A percentile compares a stretch with the other conserved stretches of the same genome.
phyloP scores from a whole-genome alignment of 2,329 filamentous ascomycete species.

The Cordyceps tenuipes region DNA sequence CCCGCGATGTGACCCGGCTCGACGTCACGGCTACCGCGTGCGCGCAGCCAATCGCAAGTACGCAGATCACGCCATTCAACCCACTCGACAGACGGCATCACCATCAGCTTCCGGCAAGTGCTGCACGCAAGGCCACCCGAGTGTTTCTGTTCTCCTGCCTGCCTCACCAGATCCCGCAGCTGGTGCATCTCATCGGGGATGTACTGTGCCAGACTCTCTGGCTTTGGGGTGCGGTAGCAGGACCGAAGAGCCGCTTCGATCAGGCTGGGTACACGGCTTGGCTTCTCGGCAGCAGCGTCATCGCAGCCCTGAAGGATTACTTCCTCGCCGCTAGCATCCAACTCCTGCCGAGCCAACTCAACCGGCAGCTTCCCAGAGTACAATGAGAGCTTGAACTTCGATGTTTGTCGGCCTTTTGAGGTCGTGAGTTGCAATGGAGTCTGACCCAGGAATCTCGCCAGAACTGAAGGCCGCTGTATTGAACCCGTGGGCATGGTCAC shows the following conservation, averaged over 20 bases:
- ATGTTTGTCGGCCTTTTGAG: conserved; percentile 6
- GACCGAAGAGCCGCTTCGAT: conserved; percentile 42
- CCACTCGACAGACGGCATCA: conserved; percentile 49
- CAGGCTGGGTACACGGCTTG: conserved; percentile 38
- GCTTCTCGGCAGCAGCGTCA: conserved; percentile 8
- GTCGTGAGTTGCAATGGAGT: conserved; percentile 7
- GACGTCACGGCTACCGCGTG: conserved; percentile 1
- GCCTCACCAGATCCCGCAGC: conserved; percentile 32
- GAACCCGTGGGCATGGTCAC: conserved; percentile 2
- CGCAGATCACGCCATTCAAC: conserved; percentile 50
- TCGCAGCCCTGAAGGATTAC: conserved; percentile 8
- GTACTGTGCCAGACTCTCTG: conserved; percentile 33
- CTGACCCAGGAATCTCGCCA: conserved; percentile 11
- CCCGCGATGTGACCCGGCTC: conserved; percentile 12
- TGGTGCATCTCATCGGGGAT: conserved; percentile 34
- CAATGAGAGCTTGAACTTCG: not conserved
- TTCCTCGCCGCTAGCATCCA: not conserved
- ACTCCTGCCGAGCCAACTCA: conserved; percentile 14
- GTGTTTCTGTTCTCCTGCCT: conserved; percentile 33
- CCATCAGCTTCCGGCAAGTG: conserved; percentile 38
- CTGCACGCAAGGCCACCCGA: conserved; percentile 44
- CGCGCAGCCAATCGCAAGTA: conserved; percentile 14
- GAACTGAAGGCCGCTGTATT: not conserved
- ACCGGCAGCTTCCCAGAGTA: conserved; percentile 11
- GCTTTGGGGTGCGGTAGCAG: conserved; percentile 35